Evolutionary conservation across 1,284 basidiomycete species (phyloP).

Genomic region (Ganoderma boninense): DNA sequence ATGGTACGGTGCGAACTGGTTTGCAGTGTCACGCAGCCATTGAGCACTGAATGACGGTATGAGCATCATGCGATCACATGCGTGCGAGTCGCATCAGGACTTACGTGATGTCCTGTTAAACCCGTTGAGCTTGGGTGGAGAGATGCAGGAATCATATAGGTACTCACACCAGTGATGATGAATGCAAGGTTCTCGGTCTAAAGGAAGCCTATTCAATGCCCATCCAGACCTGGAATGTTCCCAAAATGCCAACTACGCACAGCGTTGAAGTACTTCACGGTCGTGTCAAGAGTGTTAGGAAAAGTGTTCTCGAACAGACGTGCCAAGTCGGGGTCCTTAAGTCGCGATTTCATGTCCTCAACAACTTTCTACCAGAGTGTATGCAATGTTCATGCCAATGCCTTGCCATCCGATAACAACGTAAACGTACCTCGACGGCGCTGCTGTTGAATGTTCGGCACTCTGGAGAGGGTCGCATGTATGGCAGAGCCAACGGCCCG

Average conservation of each 20-base stretch:
- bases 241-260: conserved; percentile 42
- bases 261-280: conserved; percentile 74
- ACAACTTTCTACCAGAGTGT: conserved; percentile 63
- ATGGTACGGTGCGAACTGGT: conserved; percentile 79
- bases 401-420: background rate
- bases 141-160: background rate
- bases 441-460: conserved; percentile 80
- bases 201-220: background rate
- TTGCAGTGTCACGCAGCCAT: conserved; percentile 81
- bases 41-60: conserved; percentile 53
- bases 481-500: conserved; percentile 71
- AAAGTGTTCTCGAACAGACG: conserved; percentile 81
- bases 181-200: conserved; percentile 75
- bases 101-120: conserved; percentile 70
- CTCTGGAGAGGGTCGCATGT: conserved; percentile 70
- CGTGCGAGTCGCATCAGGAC: conserved; percentile 8
- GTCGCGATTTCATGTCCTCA: conserved; percentile 68
- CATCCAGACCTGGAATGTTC: background rate
- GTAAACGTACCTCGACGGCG: conserved; percentile 65
- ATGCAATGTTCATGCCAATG: background rate
- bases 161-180: conserved; percentile 74
- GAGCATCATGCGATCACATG: background rate
- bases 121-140: background rate
- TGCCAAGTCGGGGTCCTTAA: conserved; percentile 79
- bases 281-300: conserved; percentile 77